These are phyloP conservation scores for Dryas alaskensis DNA, from an alignment of 306 rosid genomes.

Conservation along the genomic window DNA sequence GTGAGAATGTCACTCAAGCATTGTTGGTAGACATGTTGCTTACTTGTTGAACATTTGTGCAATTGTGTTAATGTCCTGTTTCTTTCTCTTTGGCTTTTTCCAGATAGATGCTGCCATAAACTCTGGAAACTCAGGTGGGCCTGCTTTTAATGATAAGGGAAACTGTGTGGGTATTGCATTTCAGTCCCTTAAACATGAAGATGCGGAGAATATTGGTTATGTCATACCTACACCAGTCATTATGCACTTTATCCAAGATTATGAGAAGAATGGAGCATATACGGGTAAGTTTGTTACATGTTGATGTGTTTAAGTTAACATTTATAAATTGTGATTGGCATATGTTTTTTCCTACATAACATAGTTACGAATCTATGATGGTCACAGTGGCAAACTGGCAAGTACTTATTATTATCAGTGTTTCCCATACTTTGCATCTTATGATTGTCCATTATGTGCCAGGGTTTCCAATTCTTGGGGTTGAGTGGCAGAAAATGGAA, in stretches of 20 bases:
- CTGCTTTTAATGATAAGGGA: slow-evolving; percentile 90
- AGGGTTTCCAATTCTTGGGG: slow-evolving; percentile 95
- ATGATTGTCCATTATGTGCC: slow-evolving; percentile 18
- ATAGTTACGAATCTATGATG: background rate
- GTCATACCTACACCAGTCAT: slow-evolving; percentile 98
- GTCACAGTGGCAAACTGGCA: background rate
- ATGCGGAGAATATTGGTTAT: slow-evolving; percentile 88
- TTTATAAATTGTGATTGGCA: background rate
- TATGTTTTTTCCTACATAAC: background rate
- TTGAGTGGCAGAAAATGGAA: slow-evolving; percentile 99
- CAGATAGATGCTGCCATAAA: slow-evolving; percentile 97
- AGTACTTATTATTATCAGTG: background rate
- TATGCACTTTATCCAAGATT: slow-evolving; percentile 84
- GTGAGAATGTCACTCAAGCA: background rate
- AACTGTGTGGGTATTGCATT: slow-evolving; percentile 97
- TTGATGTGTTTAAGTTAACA: slow-evolving; percentile 1
- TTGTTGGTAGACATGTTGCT: background rate
- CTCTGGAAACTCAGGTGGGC: slow-evolving; percentile 99
- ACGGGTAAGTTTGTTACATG: slow-evolving; percentile 48
- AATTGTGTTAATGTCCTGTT: background rate
- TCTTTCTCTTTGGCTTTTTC: slow-evolving; percentile 20
- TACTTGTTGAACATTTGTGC: background rate
- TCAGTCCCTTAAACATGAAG: slow-evolving; percentile 95
- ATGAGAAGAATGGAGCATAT: slow-evolving; percentile 81
- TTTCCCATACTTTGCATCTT: background rate